phyloP scores from a whole-genome alignment of 805 yeast species.

The Ogataea trehaloabstinens region DNA sequence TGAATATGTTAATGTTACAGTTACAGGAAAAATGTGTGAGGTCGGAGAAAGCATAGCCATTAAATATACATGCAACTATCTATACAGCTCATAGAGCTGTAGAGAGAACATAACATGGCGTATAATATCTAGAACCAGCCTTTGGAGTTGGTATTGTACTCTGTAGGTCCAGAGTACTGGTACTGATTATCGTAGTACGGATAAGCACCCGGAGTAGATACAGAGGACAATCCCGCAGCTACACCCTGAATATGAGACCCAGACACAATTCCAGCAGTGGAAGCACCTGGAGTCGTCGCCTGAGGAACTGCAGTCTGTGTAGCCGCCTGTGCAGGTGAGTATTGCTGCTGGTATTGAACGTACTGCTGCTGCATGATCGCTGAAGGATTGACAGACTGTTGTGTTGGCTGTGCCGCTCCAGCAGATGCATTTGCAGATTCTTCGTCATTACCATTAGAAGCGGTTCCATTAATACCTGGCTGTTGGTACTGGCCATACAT shows the following conservation, averaged over 20 bases:
- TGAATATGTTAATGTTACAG: too few species aligned
- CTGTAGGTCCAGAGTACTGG: conserved; percentile 22
- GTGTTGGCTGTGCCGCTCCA: conserved; percentile 15
- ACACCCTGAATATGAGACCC: background rate
- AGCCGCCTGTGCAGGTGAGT: conserved; percentile 9
- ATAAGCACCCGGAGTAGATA: conserved; percentile 17
- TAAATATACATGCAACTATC: too few species aligned
- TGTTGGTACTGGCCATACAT: conserved; percentile 29
- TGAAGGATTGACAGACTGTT: conserved; percentile 22
- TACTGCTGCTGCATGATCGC: conserved; percentile 24
- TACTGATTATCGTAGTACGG: conserved; percentile 26
- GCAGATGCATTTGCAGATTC: conserved; percentile 11
- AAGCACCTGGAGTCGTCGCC: conserved; percentile 13
- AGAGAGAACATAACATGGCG: too few species aligned
- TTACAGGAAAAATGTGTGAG: too few species aligned
- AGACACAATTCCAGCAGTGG: conserved; percentile 14
- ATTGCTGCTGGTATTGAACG: conserved; percentile 23
- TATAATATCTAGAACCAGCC: conserved; percentile 25
- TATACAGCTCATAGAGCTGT: too few species aligned
- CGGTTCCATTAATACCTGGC: conserved; percentile 10
- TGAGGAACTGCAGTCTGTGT: conserved; percentile 12
- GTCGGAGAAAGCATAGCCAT: too few species aligned
- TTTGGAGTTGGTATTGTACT: conserved; percentile 22
- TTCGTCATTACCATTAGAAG: conserved; percentile 15
- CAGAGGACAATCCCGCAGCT: conserved; percentile 11